These are phyloP conservation scores for Platanus orientalis DNA, from an alignment of 164 flowering plant species.

Conservation along the genomic window DNA sequence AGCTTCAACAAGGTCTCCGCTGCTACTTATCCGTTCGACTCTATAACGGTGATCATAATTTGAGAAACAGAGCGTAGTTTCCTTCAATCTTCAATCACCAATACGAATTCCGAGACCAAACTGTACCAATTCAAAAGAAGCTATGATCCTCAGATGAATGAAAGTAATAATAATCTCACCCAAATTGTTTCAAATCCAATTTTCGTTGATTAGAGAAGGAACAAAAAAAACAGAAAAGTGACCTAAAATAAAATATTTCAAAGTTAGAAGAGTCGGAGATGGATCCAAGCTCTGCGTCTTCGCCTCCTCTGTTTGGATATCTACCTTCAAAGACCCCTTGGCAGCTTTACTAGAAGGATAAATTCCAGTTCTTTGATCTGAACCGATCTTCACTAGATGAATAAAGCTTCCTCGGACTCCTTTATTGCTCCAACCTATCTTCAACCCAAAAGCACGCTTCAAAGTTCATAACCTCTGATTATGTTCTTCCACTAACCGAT, in stretches of 20 bases:
- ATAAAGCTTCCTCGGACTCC: not conserved
- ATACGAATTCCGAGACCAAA: conserved; percentile 6
- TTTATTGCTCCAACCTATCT: not conserved
- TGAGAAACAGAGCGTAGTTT: conserved; percentile 16
- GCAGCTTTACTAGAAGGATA: not conserved
- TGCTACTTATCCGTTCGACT: conserved; percentile 18
- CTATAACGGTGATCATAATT: conserved; percentile 39
- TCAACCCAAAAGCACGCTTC: not conserved
- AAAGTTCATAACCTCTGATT: not conserved
- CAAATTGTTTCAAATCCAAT: not conserved
- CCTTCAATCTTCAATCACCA: conserved; percentile 20
- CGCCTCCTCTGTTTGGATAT: not conserved
- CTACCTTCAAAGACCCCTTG: not conserved
- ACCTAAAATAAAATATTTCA: not conserved
- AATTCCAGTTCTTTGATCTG: not conserved
- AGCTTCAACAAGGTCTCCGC: conserved; percentile 43
- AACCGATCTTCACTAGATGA: conserved; percentile 3
- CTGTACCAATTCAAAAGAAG: not conserved
- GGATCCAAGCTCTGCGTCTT: not conserved
- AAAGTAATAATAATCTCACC: not conserved
- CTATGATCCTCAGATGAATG: not conserved
- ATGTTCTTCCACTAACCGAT: not conserved
- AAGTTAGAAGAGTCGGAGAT: not conserved
- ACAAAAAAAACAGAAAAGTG: not conserved
- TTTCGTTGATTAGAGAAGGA: not conserved